phyloP scores from a whole-genome alignment of 2,329 filamentous ascomycete species.

The Botryosphaeria dothidea region DNA sequence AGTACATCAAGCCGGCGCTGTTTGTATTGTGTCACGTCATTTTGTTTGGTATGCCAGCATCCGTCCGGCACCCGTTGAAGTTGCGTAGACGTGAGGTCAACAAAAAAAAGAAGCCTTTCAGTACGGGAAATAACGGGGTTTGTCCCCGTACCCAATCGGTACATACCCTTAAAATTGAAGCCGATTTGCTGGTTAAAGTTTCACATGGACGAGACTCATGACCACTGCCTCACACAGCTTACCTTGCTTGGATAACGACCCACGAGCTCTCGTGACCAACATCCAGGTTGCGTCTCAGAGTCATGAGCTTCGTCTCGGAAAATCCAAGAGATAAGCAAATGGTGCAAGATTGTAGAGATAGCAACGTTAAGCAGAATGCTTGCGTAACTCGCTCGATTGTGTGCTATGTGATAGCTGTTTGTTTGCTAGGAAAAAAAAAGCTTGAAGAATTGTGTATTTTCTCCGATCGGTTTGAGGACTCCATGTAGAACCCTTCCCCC shows the following conservation, averaged over 20 bases:
- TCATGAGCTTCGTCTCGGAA: not conserved
- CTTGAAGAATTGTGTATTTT: not conserved
- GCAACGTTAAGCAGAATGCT: not conserved
- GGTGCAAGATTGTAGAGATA: not conserved
- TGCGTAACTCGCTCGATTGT: slow-evolving; percentile 10
- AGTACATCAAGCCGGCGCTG: not conserved
- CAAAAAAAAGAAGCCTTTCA: not conserved
- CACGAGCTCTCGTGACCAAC: not conserved
- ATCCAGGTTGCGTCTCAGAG: not conserved
- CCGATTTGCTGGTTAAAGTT: not conserved
- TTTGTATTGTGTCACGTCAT: not conserved
- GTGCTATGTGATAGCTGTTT: not conserved
- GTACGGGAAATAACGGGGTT: not conserved
- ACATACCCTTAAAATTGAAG: too few species aligned
- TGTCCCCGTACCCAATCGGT: too few species aligned
- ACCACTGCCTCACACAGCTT: not conserved
- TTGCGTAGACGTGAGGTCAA: not conserved
- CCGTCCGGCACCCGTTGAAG: not conserved
- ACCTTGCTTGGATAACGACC: not conserved
- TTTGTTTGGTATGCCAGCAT: not conserved
- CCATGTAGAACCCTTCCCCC: not conserved
- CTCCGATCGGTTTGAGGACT: not conserved
- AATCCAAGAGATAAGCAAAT: not conserved
- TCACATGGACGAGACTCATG: not conserved
- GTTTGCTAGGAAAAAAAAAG: not conserved